These are phyloP conservation scores for Xylaria flabelliformis DNA, from an alignment of 495 filamentous ascomycete genomes.

Conservation along the genomic window DNA sequence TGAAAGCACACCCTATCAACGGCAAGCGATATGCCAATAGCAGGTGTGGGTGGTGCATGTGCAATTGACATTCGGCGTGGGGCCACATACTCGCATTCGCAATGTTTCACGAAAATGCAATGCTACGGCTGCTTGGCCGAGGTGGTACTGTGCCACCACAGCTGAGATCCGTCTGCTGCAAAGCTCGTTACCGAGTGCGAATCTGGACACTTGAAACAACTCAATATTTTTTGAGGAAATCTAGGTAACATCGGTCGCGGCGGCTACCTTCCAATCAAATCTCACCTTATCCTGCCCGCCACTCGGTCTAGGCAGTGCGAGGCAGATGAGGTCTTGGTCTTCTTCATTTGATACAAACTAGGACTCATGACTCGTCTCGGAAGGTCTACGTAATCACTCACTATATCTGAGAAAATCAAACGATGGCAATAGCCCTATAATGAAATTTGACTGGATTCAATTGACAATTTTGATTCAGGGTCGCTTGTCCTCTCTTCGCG, in stretches of 20 bases:
- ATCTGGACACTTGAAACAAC: slow-evolving; percentile 15
- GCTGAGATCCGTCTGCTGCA: slow-evolving; percentile 19
- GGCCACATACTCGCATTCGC: slow-evolving; percentile 6
- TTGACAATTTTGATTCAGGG: neutral
- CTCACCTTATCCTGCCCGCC: neutral
- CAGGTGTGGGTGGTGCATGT: neutral
- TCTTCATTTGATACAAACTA: neutral
- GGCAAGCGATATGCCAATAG: neutral
- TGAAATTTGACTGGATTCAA: neutral
- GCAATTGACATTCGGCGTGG: neutral
- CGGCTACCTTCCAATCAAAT: slow-evolving; percentile 13
- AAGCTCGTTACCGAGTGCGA: slow-evolving; percentile 6
- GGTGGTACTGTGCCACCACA: slow-evolving; percentile 19
- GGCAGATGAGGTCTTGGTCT: slow-evolving; percentile 10
- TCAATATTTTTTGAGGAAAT: neutral
- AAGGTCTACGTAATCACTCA: neutral
- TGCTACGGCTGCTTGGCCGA: neutral
- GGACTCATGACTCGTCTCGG: neutral
- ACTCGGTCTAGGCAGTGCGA: neutral
- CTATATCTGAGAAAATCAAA: neutral
- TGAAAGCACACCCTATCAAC: neutral
- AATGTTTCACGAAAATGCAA: slow-evolving; percentile 16
- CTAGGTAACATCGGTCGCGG: slow-evolving; percentile 3
- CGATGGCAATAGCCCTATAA: neutral
- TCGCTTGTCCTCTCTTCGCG: neutral